Percentiles rank a stretch among this genome's conserved stretches.
Conservation (phyloP, 345 rosid species). For the Gossypium bickii region DNA sequence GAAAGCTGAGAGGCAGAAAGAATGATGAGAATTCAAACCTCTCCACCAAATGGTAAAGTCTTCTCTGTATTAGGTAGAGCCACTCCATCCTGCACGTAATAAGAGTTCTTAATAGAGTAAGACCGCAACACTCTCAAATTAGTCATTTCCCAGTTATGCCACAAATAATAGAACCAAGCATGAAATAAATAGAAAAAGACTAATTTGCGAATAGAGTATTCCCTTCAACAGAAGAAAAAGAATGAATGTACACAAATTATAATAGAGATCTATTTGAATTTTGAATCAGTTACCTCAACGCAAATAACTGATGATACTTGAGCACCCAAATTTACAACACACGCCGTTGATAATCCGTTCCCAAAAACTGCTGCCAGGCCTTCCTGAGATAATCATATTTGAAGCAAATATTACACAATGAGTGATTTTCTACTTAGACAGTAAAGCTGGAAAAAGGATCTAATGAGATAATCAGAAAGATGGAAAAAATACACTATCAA, state of each 20-base stretch:
- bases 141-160: neutral
- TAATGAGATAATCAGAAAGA: neutral
- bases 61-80: constrained; percentile 88
- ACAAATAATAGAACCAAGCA: constrained; percentile 1
- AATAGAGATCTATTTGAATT: neutral
- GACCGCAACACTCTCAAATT: neutral
- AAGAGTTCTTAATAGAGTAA: constrained; percentile 20
- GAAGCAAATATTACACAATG: neutral
- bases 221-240: neutral
- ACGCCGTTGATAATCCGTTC: constrained; percentile 84
- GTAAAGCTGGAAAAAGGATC: constrained; percentile 1
- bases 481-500: neutral
- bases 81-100: constrained; percentile 75
- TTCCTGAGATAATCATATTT: constrained; percentile 44
- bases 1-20: constrained; percentile 4
- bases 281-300: constrained; percentile 56
- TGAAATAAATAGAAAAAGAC: neutral
- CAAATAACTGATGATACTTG: constrained; percentile 83
- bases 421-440: neutral
- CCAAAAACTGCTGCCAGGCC: constrained; percentile 93
- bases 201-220: neutral
- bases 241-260: neutral
- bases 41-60: constrained; percentile 94
- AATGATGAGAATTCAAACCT: constrained; percentile 43
- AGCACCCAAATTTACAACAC: constrained; percentile 88